Evolutionary conservation across 768 basidiomycete species (phyloP).

Genomic region (Suillus decipiens): DNA sequence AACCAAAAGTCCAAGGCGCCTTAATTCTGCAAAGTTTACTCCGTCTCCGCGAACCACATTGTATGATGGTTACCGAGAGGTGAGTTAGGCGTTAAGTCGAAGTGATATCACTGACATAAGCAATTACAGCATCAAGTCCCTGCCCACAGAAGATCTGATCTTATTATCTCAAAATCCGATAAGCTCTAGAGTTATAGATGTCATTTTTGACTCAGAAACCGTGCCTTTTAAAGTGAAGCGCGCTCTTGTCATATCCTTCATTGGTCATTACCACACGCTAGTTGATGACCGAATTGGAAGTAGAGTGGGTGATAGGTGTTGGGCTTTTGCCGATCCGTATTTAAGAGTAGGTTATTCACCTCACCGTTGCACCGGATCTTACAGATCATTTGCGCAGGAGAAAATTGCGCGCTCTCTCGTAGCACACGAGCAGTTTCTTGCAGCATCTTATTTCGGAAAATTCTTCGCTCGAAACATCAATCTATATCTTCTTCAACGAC

Average conservation of each 20-base stretch:
- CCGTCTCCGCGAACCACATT: constrained; percentile 64
- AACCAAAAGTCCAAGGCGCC: constrained; percentile 81
- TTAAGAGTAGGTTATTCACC: constrained; percentile 59
- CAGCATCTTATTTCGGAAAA: constrained; percentile 81
- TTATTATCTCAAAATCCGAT: constrained; percentile 65
- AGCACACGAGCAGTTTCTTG: constrained; percentile 67
- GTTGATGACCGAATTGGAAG: constrained; percentile 92
- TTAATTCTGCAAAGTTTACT: constrained; percentile 84
- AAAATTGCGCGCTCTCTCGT: constrained; percentile 87
- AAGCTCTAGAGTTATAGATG: constrained; percentile 78
- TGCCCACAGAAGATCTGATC: constrained; percentile 61
- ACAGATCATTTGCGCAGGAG: constrained; percentile 52
- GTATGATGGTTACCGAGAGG: constrained; percentile 72
- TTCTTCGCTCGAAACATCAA: constrained; percentile 83
- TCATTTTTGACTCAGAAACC: constrained; percentile 65
- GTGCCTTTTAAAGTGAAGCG: constrained; percentile 68
- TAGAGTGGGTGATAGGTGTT: constrained; percentile 87
- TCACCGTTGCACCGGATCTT: constrained; percentile 4
- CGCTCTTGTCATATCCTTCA: constrained; percentile 69
- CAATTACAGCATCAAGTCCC: constrained; percentile 52
- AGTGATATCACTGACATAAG: constrained; percentile 12
- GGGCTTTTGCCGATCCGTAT: constrained; percentile 90
- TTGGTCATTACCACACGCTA: constrained; percentile 77
- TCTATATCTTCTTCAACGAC: constrained; percentile 72
- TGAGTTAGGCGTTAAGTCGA: constrained; percentile 30